These are phyloP conservation scores for Saccharomyces hybrid DNA, from an alignment of 1,139 yeast genomes.

Conservation along the genomic window DNA sequence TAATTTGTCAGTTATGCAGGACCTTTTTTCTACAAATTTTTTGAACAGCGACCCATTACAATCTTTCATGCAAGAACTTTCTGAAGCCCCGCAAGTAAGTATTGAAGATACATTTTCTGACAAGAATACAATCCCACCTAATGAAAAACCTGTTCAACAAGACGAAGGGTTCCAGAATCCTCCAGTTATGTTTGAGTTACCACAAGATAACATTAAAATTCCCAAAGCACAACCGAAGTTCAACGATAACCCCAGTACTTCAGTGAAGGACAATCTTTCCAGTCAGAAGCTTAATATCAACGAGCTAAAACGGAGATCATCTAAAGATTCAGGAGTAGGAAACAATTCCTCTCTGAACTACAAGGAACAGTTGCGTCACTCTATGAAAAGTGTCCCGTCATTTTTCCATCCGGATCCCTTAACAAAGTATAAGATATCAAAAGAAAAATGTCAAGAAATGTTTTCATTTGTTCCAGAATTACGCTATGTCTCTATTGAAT, in stretches of 20 bases:
- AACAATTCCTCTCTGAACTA: constrained; percentile 5
- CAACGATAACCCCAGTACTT: constrained; percentile 10
- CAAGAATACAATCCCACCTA: background rate
- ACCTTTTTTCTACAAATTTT: constrained; percentile 19
- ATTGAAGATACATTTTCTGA: background rate
- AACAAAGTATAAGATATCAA: constrained; percentile 12
- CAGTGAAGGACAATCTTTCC: constrained; percentile 16
- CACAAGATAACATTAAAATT: background rate
- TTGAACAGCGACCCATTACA: constrained; percentile 23
- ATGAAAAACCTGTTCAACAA: background rate
- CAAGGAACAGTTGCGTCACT: constrained; percentile 10
- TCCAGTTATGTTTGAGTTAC: background rate
- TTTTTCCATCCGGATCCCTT: constrained; percentile 17
- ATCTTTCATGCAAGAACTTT: constrained; percentile 21
- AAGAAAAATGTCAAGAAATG: constrained; percentile 14
- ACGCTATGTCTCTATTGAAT: constrained; percentile 12
- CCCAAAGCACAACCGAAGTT: constrained; percentile 4
- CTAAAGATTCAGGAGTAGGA: constrained; percentile 3
- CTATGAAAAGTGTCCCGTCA: constrained; percentile 17
- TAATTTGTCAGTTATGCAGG: constrained; percentile 11
- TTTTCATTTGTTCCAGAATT: constrained; percentile 27
- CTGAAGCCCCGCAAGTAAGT: constrained; percentile 10
- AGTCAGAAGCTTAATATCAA: constrained; percentile 19
- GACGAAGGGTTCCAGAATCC: background rate
- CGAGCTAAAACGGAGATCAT: constrained; percentile 13